phyloP scores from a whole-genome alignment of 495 filamentous ascomycete species.

The Hypoxylon perforatum region DNA sequence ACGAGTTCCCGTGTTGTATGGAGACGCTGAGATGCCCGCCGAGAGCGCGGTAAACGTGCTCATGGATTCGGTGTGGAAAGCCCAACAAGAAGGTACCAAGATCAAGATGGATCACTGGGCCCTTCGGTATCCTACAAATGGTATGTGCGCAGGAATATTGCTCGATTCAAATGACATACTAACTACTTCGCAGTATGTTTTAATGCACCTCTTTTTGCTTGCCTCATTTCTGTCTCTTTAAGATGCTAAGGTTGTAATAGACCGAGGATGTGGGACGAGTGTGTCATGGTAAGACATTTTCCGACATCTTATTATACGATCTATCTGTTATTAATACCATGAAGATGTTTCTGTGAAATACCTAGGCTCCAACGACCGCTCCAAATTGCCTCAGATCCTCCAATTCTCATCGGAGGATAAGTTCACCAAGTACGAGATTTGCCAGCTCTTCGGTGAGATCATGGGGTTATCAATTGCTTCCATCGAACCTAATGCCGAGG shows the following conservation, averaged over 20 bases:
- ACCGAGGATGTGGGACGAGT: slow-evolving; percentile 92
- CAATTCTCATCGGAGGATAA: slow-evolving; percentile 90
- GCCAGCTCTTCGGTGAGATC: slow-evolving; percentile 80
- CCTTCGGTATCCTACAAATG: slow-evolving; percentile 81
- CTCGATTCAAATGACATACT: slow-evolving; percentile 1
- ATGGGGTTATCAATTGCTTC: slow-evolving; percentile 78
- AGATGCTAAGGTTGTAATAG: slow-evolving; percentile 29
- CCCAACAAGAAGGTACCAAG: slow-evolving; percentile 65
- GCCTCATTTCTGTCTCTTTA: background rate
- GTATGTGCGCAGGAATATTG: slow-evolving; percentile 16
- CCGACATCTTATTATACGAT: background rate
- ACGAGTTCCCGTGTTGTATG: slow-evolving; percentile 90
- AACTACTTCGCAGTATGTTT: slow-evolving; percentile 27
- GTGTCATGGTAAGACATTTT: slow-evolving; percentile 58
- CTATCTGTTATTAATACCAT: background rate
- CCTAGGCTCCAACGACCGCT: slow-evolving; percentile 55
- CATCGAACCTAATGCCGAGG: slow-evolving; percentile 77
- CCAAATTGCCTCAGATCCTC: slow-evolving; percentile 72
- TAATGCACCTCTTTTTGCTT: background rate
- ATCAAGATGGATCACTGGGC: slow-evolving; percentile 92
- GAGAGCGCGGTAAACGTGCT: slow-evolving; percentile 89
- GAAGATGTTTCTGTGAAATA: slow-evolving; percentile 75
- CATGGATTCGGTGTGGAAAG: slow-evolving; percentile 76
- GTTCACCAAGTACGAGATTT: slow-evolving; percentile 93
- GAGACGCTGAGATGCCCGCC: slow-evolving; percentile 66